These are phyloP conservation scores for Sordariomycetes sp. DNA, from an alignment of 2,329 filamentous ascomycete genomes.

Conservation along the genomic window DNA sequence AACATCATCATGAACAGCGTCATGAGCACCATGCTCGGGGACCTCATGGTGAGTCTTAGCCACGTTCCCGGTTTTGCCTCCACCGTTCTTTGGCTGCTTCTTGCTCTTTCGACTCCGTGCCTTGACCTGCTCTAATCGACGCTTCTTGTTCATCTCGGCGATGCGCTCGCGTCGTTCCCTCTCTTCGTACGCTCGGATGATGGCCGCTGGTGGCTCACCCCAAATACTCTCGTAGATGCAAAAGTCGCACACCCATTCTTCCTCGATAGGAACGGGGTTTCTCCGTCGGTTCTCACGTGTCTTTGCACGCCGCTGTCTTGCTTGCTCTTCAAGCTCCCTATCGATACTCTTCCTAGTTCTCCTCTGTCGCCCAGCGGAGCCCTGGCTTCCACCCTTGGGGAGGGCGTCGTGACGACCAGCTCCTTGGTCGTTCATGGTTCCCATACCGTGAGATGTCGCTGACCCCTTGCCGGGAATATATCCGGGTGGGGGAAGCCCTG, in stretches of 20 bases:
- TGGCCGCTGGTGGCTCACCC: constrained; percentile 69
- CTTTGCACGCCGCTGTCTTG: constrained; percentile 64
- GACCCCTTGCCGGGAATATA: constrained; percentile 1
- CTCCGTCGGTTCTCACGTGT: constrained; percentile 69
- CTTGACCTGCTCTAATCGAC: constrained; percentile 84
- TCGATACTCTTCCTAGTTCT: constrained; percentile 56
- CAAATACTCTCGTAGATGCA: constrained; percentile 97
- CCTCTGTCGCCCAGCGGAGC: constrained; percentile 28
- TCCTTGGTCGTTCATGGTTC: not conserved
- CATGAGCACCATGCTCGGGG: not conserved
- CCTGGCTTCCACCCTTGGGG: constrained; percentile 13
- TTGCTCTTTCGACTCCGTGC: constrained; percentile 85
- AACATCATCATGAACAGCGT: not conserved
- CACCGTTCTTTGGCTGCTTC: constrained; percentile 37
- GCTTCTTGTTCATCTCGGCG: constrained; percentile 73
- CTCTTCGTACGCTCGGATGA: constrained; percentile 88
- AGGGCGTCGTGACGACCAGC: constrained; percentile 15
- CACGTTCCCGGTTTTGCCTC: constrained; percentile 44
- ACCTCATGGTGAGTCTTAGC: constrained; percentile 1
- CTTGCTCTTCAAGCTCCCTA: constrained; percentile 65
- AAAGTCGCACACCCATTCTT: constrained; percentile 94
- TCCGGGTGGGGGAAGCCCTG: constrained; percentile 1
- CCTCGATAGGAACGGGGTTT: constrained; percentile 57
- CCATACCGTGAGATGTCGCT: not conserved
- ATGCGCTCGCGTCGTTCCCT: constrained; percentile 82